phyloP scores from a whole-genome alignment of 1,139 yeast species.

The Sugiyamaella sp. region DNA sequence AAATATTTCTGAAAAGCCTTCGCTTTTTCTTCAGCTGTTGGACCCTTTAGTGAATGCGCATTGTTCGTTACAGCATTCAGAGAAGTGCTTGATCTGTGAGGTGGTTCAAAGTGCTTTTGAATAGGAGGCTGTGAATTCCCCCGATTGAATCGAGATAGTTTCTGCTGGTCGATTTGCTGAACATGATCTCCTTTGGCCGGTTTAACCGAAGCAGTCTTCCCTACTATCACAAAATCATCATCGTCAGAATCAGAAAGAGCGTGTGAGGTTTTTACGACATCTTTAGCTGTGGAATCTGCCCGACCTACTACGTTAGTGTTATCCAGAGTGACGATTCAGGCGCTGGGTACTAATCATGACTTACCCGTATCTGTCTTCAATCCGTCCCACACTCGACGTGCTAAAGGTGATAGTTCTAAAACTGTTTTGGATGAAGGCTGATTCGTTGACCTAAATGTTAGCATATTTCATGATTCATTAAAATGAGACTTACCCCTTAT shows the following conservation, averaged over 20 bases:
- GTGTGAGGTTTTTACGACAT: background rate
- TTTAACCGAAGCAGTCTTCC: background rate
- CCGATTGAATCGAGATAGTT: no score
- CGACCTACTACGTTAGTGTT: no score
- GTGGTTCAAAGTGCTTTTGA: no score
- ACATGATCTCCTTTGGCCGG: no score
- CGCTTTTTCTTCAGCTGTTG: background rate
- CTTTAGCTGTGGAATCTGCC: background rate
- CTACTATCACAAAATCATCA: slow-evolving; percentile 13
- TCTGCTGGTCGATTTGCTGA: no score
- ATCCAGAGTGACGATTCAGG: no score
- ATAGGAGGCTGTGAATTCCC: no score
- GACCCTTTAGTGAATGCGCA: background rate
- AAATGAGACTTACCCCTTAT: background rate
- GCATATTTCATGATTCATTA: background rate
- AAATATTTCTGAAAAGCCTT: slow-evolving; percentile 5
- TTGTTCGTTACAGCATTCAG: no score
- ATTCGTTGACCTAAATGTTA: no score
- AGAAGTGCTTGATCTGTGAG: no score
- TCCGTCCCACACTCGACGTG: slow-evolving; percentile 5
- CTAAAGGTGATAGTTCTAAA: slow-evolving; percentile 8
- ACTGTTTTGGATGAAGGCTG: background rate
- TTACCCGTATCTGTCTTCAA: background rate
- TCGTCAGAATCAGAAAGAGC: slow-evolving; percentile 2
- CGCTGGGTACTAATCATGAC: no score